Base-by-base conservation (phyloP, 2,329 filamentous ascomycete species). In the Penicillium sumatraense region DNA sequence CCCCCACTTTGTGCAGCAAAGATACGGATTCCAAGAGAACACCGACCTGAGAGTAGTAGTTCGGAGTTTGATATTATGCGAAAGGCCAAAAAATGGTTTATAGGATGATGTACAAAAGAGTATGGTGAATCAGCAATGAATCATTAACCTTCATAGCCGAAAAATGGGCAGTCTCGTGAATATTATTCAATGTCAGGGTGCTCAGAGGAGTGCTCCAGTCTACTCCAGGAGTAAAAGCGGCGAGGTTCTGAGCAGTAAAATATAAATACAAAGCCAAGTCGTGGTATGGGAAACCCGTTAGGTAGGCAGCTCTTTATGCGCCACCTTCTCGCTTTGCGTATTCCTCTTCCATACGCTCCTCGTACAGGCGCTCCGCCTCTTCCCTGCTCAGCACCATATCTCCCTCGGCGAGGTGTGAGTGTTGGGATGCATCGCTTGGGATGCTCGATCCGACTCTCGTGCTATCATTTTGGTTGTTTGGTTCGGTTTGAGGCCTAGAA, bases 281-380 rank as follows among this genome's bases (percentile, higher is more conserved):
- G n/a, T n/a, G n/a, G n/a, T n/a, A n/a, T n/a, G n/a, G n/a, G n/a
- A n/a, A n/a, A n/a, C n/a, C n/a, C n/a, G n/a, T n/a, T n/a, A n/a
- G n/a, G n/a, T n/a, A 18, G n/a, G 24, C 11, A 16, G n/a, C 10
- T 20, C 21, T 44, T 66, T 63, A 75, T 63, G 78, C 74, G 67
- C 74, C 73, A 1, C 73, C 72, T 61, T 78, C 77, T 47, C 76
- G 62, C 72, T 78, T 76, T 54, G 75, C 74, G 65, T 78, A 77
- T 62, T 80, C 78, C 44, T 78, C 77, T 66, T 78, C 78, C 65
- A 80, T 79, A 13, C 75, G 70, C 62, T 79, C 76, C 57, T 77
- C 71, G 56, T 78, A 80, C 36, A 76, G 56, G 11, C 71, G 68
- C 56, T 79, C 76, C 2, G 73, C 75, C 54, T 79, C 75, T 45